Conservation (phyloP, 257 asterid genomes). For the Anisodus acutangulus region DNA sequence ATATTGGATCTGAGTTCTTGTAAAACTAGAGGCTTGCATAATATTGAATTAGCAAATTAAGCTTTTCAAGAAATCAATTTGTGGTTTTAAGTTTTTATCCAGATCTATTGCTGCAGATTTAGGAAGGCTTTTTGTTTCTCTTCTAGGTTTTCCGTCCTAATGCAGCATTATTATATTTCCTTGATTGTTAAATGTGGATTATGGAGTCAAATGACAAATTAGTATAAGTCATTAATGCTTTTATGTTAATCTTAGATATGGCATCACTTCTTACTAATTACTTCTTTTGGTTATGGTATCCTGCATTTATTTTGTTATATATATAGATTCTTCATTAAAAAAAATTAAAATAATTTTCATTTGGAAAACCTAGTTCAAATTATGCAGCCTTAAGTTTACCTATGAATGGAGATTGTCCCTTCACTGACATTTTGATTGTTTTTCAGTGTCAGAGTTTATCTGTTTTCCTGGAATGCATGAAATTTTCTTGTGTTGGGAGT, state of each 20-base stretch:
- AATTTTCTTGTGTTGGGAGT: constrained; percentile 41
- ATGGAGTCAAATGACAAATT: neutral
- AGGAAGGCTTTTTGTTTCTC: constrained; percentile 30
- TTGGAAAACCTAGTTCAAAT: constrained; percentile 24
- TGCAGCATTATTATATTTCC: constrained; percentile 30
- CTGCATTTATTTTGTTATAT: neutral
- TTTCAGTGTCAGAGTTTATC: constrained; percentile 46
- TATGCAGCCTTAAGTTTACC: neutral
- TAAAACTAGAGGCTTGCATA: constrained; percentile 26
- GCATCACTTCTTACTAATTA: constrained; percentile 15
- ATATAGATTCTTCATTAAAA: neutral
- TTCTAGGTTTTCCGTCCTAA: constrained; percentile 33
- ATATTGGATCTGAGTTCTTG: constrained; percentile 63
- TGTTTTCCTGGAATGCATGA: constrained; percentile 45
- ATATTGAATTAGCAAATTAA: constrained; percentile 30
- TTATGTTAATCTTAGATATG: constrained; percentile 10
- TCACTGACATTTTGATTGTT: constrained; percentile 17
- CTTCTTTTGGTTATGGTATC: constrained; percentile 10
- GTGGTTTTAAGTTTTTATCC: constrained; percentile 28
- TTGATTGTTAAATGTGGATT: constrained; percentile 27
- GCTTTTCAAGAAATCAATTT: constrained; percentile 3
- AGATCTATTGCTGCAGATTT: constrained; percentile 55
- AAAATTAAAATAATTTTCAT: neutral
- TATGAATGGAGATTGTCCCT: neutral
- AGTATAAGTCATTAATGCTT: neutral